Percentiles rank a stretch among this genome's conserved stretches.
Evolutionary conservation across 257 asterid species (phyloP).

Genomic region (Asclepias syriaca): DNA sequence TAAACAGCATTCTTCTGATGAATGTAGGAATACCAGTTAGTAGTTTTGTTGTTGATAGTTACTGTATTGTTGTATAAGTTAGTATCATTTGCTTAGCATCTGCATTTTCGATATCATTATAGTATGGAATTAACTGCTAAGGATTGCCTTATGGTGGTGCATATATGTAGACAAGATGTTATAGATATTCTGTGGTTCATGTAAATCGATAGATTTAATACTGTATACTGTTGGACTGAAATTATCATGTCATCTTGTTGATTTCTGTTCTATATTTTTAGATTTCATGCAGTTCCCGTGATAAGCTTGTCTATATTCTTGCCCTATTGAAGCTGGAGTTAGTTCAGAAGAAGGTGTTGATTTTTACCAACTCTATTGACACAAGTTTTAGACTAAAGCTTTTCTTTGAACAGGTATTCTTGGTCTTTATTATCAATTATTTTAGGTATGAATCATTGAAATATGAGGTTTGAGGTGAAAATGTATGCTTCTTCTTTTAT

Average conservation of each 20-base stretch:
- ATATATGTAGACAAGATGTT: not conserved
- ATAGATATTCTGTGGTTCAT: too few species aligned
- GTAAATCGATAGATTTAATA: not conserved
- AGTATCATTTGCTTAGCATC: not conserved
- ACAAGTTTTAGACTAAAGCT: conserved; percentile 83
- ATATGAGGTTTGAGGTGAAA: not conserved
- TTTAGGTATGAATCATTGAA: not conserved
- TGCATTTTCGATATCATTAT: not conserved
- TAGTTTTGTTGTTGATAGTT: not conserved
- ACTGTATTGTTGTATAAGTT: not conserved
- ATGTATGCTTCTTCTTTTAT: not conserved
- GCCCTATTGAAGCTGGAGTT: conserved; percentile 82
- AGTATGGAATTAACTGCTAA: not conserved
- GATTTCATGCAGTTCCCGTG: conserved; percentile 79
- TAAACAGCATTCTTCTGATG: not conserved
- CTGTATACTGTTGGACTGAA: not conserved
- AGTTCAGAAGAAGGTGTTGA: conserved; percentile 82
- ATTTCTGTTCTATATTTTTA: conserved; percentile 28
- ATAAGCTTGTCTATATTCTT: conserved; percentile 75
- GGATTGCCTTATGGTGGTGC: not conserved
- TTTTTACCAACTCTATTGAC: conserved; percentile 83
- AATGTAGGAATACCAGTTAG: not conserved
- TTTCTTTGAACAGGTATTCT: conserved; percentile 82
- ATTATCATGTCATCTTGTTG: conserved; percentile 11
- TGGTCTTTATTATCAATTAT: not conserved